A percentile compares a stretch with the other conserved stretches of the same genome.
Evolutionary conservation across 2,329 filamentous ascomycete species (phyloP).

Genomic region (Penicillium freii): DNA sequence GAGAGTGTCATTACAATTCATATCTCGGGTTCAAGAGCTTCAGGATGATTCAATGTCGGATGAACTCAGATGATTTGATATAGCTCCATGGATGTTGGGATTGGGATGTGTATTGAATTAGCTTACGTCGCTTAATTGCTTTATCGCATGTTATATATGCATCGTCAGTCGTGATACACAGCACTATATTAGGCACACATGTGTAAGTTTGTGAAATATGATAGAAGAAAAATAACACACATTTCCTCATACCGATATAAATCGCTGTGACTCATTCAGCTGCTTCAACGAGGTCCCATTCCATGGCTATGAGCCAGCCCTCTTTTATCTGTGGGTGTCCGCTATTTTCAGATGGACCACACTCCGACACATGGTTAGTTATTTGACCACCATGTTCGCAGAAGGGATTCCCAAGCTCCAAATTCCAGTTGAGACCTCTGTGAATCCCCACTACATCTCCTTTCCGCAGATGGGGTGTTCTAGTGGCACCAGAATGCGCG

Average conservation of each 20-base stretch:
- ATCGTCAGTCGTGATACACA: too few relatives aligned
- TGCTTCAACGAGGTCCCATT: conserved; percentile 38
- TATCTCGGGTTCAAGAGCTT: neutral
- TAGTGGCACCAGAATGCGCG: neutral
- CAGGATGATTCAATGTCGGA: neutral
- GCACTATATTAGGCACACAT: neutral
- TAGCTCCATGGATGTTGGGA: neutral
- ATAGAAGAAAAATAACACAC: neutral
- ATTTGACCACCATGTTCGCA: neutral
- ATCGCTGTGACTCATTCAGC: neutral
- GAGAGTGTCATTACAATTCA: neutral
- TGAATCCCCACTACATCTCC: conserved; percentile 33
- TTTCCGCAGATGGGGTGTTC: conserved; percentile 9
- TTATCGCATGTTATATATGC: too few relatives aligned
- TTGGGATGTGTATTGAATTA: neutral
- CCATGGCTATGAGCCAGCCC: conserved; percentile 39
- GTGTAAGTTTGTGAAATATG: neutral
- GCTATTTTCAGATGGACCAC: neutral
- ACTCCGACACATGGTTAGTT: neutral
- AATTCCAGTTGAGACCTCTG: conserved; percentile 37
- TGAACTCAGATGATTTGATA: neutral
- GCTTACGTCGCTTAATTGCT: too few relatives aligned
- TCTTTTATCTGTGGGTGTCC: conserved; percentile 1
- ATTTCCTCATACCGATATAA: neutral
- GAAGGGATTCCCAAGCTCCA: conserved; percentile 23